Percentiles rank a stretch among this genome's conserved stretches.
Evolutionary conservation across 2,329 filamentous ascomycete species (phyloP).

Genomic region (Paraconiothyrium sp.): DNA sequence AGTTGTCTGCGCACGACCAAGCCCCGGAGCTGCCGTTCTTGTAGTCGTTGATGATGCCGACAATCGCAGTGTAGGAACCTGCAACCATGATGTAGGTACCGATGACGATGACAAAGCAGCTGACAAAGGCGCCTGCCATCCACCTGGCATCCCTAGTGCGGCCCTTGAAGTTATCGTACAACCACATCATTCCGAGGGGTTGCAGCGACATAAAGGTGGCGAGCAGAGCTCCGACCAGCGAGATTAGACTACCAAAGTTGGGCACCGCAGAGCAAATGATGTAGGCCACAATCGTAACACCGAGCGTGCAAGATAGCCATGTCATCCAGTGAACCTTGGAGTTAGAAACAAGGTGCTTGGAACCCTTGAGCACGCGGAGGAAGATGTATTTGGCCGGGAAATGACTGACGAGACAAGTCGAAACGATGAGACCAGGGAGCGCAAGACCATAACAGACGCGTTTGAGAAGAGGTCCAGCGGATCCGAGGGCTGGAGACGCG

Average conservation of each 20-base stretch:
- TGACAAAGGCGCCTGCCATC: background rate
- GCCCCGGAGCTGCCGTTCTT: slow-evolving; percentile 11
- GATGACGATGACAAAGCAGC: slow-evolving; percentile 3
- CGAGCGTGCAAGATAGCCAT: slow-evolving; percentile 15
- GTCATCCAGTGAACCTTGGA: slow-evolving; percentile 15
- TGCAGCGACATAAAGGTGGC: slow-evolving; percentile 18
- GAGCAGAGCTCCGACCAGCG: slow-evolving; percentile 17
- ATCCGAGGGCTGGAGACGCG: slow-evolving; percentile 70
- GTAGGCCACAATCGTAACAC: slow-evolving; percentile 13
- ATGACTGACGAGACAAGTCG: slow-evolving; percentile 14
- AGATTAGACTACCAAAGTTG: slow-evolving; percentile 16
- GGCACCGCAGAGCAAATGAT: slow-evolving; percentile 17
- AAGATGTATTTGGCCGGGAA: slow-evolving; percentile 47
- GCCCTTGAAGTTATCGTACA: slow-evolving; percentile 17
- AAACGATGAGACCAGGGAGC: slow-evolving; percentile 26
- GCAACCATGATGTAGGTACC: slow-evolving; percentile 17
- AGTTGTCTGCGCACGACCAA: slow-evolving; percentile 21
- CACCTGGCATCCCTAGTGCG: background rate
- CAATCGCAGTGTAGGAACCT: slow-evolving; percentile 18
- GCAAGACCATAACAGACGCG: slow-evolving; percentile 74
- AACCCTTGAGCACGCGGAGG: slow-evolving; percentile 73
- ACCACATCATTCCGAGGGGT: slow-evolving; percentile 16
- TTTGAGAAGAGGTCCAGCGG: slow-evolving; percentile 62
- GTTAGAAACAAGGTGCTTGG: slow-evolving; percentile 64
- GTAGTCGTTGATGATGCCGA: slow-evolving; percentile 17